Conservation (phyloP, 2,329 filamentous ascomycete species). For the Colletotrichum shisoi region DNA sequence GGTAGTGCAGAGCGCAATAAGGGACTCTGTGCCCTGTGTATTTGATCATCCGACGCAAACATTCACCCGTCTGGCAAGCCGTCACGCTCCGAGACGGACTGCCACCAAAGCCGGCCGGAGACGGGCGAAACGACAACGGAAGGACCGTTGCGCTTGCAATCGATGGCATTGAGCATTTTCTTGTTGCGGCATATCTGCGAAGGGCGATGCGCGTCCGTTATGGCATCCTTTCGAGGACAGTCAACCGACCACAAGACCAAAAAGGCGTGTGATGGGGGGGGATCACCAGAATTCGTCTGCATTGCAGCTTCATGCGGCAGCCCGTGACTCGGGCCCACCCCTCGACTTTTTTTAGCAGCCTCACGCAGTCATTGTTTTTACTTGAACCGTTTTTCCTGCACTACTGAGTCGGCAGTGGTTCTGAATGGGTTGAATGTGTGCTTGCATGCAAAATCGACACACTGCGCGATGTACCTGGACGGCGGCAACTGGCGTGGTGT, state of each 20-base stretch:
- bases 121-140: conserved; percentile 7
- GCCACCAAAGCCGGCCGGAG: background rate
- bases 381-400: background rate
- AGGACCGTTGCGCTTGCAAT: conserved; percentile 18
- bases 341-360: background rate
- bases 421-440: background rate
- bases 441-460: background rate
- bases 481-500: conserved; percentile 14
- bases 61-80: background rate
- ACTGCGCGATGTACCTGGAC: conserved; percentile 10
- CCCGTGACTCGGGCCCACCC: background rate
- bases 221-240: background rate
- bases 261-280: conserved; percentile 4
- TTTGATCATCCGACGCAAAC: conserved; percentile 12
- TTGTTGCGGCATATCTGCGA: conserved; percentile 10
- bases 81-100: background rate
- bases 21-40: background rate
- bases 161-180: conserved; percentile 5
- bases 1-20: conserved; percentile 9
- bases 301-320: conserved; percentile 3
- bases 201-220: background rate
- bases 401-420: background rate
- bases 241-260: background rate
- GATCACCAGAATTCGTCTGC: conserved; percentile 6
- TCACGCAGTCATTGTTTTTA: background rate